phyloP scores from a whole-genome alignment of 768 basidiomycete species.

The Naganishia friedmannii region DNA sequence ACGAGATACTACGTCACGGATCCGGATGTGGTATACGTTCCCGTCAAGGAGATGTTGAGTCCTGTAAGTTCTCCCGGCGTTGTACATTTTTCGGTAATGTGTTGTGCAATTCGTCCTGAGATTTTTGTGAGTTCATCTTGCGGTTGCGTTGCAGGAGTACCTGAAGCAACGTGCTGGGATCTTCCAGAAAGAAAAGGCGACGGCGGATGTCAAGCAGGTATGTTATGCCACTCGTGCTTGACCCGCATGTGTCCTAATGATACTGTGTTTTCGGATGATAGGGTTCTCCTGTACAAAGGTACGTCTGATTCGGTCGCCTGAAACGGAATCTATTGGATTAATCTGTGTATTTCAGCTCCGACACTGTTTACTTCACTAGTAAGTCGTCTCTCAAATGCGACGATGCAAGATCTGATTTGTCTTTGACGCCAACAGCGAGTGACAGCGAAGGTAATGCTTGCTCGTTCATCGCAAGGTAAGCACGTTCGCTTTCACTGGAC shows the following conservation, averaged over 20 bases:
- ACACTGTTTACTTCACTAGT: slow-evolving; percentile 93
- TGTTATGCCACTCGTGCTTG: slow-evolving; percentile 31
- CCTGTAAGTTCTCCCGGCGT: slow-evolving; percentile 57
- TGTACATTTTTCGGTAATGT: background rate
- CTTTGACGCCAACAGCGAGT: slow-evolving; percentile 80
- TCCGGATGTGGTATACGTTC: slow-evolving; percentile 72
- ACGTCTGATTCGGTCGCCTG: background rate
- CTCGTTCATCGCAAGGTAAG: slow-evolving; percentile 48
- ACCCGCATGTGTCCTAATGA: background rate
- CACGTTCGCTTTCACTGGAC: background rate
- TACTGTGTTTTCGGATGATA: background rate
- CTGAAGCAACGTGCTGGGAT: slow-evolving; percentile 73
- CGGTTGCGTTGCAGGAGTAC: slow-evolving; percentile 64
- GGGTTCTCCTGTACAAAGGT: slow-evolving; percentile 31
- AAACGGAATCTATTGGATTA: slow-evolving; percentile 55
- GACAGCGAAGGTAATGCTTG: slow-evolving; percentile 55
- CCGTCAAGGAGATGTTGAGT: slow-evolving; percentile 77
- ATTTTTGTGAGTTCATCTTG: background rate
- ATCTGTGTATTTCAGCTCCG: slow-evolving; percentile 67
- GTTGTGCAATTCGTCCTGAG: background rate
- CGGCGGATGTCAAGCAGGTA: slow-evolving; percentile 67
- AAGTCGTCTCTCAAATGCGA: slow-evolving; percentile 26
- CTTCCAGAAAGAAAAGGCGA: slow-evolving; percentile 68
- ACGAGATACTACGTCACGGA: slow-evolving; percentile 89
- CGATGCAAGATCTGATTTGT: slow-evolving; percentile 41